Percentiles rank a stretch among this genome's conserved stretches.
These are phyloP conservation scores for Lecanicillium sp. DNA, from an alignment of 2,329 filamentous ascomycete genomes.

Conservation along the genomic window DNA sequence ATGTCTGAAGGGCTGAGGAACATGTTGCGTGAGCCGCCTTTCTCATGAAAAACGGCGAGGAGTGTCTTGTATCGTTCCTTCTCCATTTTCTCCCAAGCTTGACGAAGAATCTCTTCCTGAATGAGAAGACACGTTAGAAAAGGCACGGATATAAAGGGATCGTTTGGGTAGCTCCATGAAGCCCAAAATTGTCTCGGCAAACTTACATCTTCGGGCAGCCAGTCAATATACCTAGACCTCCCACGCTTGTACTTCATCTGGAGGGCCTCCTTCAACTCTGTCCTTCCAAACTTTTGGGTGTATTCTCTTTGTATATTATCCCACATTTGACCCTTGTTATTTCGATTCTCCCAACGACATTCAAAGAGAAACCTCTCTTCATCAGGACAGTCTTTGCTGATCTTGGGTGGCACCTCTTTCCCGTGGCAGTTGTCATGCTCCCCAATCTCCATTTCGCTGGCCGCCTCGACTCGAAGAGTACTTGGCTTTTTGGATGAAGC, in stretches of 20 bases:
- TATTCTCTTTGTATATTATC: slow-evolving; percentile 41
- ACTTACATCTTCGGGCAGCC: slow-evolving; percentile 44
- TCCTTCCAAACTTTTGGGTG: slow-evolving; percentile 23
- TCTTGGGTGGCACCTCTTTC: slow-evolving; percentile 25
- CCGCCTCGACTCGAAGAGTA: slow-evolving; percentile 7
- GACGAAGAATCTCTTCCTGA: slow-evolving; percentile 1
- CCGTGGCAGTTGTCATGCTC: slow-evolving; percentile 28
- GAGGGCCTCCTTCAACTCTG: slow-evolving; percentile 38
- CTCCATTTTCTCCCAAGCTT: slow-evolving; percentile 4
- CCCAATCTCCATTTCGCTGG: slow-evolving; percentile 15
- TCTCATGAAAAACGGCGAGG: not conserved
- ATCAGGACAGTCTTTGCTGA: slow-evolving; percentile 37
- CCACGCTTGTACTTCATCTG: slow-evolving; percentile 50
- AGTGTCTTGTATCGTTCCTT: not conserved
- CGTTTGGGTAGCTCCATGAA: not conserved
- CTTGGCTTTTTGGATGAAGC: slow-evolving; percentile 6
- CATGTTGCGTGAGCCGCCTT: slow-evolving; percentile 7
- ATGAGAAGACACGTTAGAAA: not conserved
- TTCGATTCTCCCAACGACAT: slow-evolving; percentile 35
- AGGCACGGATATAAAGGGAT: too few species aligned
- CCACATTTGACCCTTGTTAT: slow-evolving; percentile 52
- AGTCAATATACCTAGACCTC: slow-evolving; percentile 39
- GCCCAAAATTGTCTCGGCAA: not conserved
- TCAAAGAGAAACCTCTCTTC: slow-evolving; percentile 43
- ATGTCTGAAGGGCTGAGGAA: slow-evolving; percentile 3